Evolutionary conservation across 768 basidiomycete genomes (phyloP), one percentile per base, ranked within the genome.

Genomic region (Tricholoma saponaceum): DNA sequence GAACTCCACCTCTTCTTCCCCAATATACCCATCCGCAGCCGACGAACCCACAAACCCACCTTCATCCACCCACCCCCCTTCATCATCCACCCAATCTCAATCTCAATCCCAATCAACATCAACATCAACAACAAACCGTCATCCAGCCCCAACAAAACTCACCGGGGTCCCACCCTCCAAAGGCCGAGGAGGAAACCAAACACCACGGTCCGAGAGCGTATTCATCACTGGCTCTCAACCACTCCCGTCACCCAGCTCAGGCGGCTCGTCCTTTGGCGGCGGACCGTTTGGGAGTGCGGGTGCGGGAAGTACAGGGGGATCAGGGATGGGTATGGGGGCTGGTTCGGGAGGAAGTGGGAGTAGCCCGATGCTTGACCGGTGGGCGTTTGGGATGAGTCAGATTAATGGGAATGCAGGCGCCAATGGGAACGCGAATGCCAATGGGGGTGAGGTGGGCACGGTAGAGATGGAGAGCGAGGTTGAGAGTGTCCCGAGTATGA

Each of bases 181-280:
- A 62, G 95, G 95, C 7, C 82, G 96, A 37, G 94, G 95, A 5
- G 96, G 96, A 0, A 96, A 97, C 70, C 96, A 98, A 72, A 98
- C 96, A 0, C 96, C 96, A 0, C 81, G 95, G 47, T 78, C 77
- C 13, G 94, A 97, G 65, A 75, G 73, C 56, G 75, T 82, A 6
- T 79, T 90, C 77, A 50, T 98, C 71, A 96, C 93, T 4, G 92
- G 90, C 26, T 93, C 90, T 0, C 96, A 95, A 67, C 96, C 96
- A 0, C 79, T 99, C 5, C 96, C 96, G 0, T 92, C 90, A 2
- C 90, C 90, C 0, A 86, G 84, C 14, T 92, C 90, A 2, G 90
- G 90, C 0, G 86, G 84, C 16, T 54, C 53, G 14, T 54, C 53
- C 4, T 54, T 44, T 8, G 41, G 23, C 13, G 46, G 47, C 23